phyloP scores from a whole-genome alignment of 1,139 yeast genomes.

The Kurtzmaniella quercitrusa region DNA sequence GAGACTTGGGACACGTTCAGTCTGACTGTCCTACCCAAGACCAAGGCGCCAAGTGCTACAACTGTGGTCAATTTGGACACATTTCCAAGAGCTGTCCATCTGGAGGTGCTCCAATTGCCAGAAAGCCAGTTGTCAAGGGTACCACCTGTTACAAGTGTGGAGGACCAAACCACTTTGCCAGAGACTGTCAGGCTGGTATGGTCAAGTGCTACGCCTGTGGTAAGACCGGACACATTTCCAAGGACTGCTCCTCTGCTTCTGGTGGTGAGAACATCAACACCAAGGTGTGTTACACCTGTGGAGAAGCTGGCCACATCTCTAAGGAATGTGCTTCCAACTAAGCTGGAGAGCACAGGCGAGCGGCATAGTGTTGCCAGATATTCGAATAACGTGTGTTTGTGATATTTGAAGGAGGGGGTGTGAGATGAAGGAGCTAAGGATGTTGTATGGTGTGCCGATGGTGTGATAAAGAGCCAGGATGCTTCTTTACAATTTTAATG shows the following conservation, averaged over 20 bases:
- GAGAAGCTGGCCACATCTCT: constrained; percentile 33
- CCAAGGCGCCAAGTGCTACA: constrained; percentile 49
- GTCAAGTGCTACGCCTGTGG: constrained; percentile 93
- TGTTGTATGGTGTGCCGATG: constrained; percentile 6
- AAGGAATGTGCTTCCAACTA: constrained; percentile 24
- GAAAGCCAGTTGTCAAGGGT: constrained; percentile 25
- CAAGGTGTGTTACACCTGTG: constrained; percentile 48
- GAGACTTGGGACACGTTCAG: constrained; percentile 67
- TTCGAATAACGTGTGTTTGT: neutral
- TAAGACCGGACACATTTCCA: constrained; percentile 81
- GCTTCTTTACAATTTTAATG: constrained; percentile 8
- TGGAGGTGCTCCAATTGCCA: constrained; percentile 16
- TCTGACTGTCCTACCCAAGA: constrained; percentile 56
- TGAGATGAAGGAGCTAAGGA: constrained; percentile 8
- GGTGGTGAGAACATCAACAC: constrained; percentile 34
- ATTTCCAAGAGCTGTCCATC: constrained; percentile 68
- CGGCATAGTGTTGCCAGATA: neutral
- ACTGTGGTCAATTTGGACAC: constrained; percentile 77
- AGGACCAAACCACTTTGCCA: constrained; percentile 89
- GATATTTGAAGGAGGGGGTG: constrained; percentile 2
- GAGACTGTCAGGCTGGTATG: constrained; percentile 75
- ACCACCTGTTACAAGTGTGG: constrained; percentile 89
- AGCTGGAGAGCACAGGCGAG: too few relatives aligned
- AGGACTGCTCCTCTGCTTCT: constrained; percentile 61
- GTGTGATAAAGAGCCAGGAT: constrained; percentile 8